phyloP scores from a whole-genome alignment of 106 monocot species.

The Apostasia shenzhenica region DNA sequence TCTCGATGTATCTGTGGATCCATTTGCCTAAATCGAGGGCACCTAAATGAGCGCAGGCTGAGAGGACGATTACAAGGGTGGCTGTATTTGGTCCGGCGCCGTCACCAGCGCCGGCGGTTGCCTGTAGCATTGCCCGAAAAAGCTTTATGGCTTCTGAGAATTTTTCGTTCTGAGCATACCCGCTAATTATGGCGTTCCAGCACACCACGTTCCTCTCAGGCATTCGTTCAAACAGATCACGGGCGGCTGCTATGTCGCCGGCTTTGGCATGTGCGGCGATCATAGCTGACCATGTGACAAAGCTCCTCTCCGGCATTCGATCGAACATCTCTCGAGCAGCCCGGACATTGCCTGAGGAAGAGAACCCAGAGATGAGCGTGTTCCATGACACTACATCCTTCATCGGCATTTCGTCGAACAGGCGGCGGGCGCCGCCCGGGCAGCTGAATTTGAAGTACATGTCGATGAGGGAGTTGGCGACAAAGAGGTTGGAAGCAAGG shows the following conservation, averaged over 20 bases:
- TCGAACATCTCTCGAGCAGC: slow-evolving; percentile 23
- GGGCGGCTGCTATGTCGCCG: slow-evolving; percentile 12
- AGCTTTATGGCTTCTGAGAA: slow-evolving; percentile 8
- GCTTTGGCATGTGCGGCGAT: slow-evolving; percentile 6
- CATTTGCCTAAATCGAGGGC: slow-evolving; percentile 28
- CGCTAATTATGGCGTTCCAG: slow-evolving; percentile 36
- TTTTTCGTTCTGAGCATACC: slow-evolving; percentile 21
- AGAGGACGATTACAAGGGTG: slow-evolving; percentile 26
- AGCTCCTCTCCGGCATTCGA: slow-evolving; percentile 13
- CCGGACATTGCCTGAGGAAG: slow-evolving; percentile 3
- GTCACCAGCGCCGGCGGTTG: too few relatives aligned
- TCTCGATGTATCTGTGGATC: slow-evolving; percentile 18
- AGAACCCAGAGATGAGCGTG: slow-evolving; percentile 15
- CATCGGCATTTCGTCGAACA: slow-evolving; percentile 26
- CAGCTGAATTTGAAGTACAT: slow-evolving; percentile 33
- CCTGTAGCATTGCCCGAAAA: slow-evolving; percentile 15
- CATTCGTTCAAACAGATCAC: slow-evolving; percentile 22
- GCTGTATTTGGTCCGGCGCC: slow-evolving; percentile 15
- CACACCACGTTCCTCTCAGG: slow-evolving; percentile 12
- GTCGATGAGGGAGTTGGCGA: slow-evolving; percentile 22
- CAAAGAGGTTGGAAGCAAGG: slow-evolving; percentile 10
- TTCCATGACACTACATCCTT: slow-evolving; percentile 27
- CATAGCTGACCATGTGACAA: slow-evolving; percentile 32
- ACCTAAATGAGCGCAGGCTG: slow-evolving; percentile 30
- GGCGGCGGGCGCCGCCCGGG: slow-evolving; percentile 3